Conservation (phyloP, 192 early-diverging fungal species). For the Umbelopsis sp. region DNA sequence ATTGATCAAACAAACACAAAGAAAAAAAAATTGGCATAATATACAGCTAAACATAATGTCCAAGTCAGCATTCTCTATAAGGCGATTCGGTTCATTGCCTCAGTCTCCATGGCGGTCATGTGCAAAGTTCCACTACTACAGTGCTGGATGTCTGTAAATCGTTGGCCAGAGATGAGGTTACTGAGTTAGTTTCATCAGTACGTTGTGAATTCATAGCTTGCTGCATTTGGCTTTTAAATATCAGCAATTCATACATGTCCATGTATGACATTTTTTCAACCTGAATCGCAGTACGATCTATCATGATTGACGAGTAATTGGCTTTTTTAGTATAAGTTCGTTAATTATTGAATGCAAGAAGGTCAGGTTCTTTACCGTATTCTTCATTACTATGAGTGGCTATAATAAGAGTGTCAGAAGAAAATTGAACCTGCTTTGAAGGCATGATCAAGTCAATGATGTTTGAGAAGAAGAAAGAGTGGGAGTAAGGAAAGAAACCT, state of each 20-base stretch:
- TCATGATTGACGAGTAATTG: neutral
- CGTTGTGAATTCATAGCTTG: constrained; percentile 1
- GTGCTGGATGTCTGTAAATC: constrained; percentile 5
- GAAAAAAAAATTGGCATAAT: neutral
- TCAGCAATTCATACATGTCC: constrained; percentile 15
- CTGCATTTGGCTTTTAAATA: constrained; percentile 20
- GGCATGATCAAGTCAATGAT: constrained; percentile 2
- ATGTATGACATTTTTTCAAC: constrained; percentile 21
- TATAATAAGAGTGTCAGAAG: constrained; percentile 12
- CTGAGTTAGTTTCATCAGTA: neutral
- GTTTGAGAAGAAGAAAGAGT: constrained; percentile 1
- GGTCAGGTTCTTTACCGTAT: constrained; percentile 1
- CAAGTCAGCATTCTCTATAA: neutral
- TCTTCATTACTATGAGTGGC: constrained; percentile 12
- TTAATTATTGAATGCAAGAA: neutral
- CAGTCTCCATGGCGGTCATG: neutral
- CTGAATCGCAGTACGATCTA: constrained; percentile 6
- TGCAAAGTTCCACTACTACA: constrained; percentile 4
- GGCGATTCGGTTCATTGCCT: neutral
- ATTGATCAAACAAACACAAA: neutral
- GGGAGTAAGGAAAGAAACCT: neutral
- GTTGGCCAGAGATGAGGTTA: neutral
- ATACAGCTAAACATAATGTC: neutral
- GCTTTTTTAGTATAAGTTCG: neutral
- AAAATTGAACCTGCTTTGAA: constrained; percentile 12